A percentile compares a stretch with the other conserved stretches of the same genome.
These are phyloP conservation scores for Allium sativum DNA, from an alignment of 106 monocot species.

Conservation along the genomic window DNA sequence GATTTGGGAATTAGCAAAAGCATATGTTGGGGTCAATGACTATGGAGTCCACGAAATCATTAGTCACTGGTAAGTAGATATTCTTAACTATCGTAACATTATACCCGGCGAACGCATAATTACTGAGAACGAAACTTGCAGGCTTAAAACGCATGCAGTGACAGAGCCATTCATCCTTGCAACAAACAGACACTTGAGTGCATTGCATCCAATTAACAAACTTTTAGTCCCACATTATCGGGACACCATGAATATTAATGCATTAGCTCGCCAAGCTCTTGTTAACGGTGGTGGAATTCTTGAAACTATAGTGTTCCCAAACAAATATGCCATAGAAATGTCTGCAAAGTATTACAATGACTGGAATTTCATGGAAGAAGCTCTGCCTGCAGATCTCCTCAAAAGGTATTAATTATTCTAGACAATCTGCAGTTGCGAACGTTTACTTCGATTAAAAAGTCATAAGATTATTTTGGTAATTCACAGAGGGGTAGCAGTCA, in stretches of 20 bases:
- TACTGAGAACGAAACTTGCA: not conserved
- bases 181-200: constrained; percentile 50
- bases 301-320: constrained; percentile 48
- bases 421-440: no score
- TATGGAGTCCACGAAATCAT: constrained; percentile 27
- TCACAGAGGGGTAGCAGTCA: constrained; percentile 48
- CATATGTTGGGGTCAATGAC: constrained; percentile 15
- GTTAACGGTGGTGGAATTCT: constrained; percentile 65
- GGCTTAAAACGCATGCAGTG: constrained; percentile 41
- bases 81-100: no score
- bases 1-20: constrained; percentile 12
- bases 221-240: constrained; percentile 70
- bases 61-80: constrained; percentile 25
- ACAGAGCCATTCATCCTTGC: constrained; percentile 60
- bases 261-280: constrained; percentile 63
- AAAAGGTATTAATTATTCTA: constrained; percentile 36
- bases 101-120: no score
- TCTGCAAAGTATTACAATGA: constrained; percentile 44
- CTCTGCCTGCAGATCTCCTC: constrained; percentile 63
- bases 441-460: no score
- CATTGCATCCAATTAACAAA: constrained; percentile 69
- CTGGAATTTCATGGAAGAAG: constrained; percentile 70
- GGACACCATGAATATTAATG: constrained; percentile 92
- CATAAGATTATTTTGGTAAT: no score
- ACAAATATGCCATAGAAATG: constrained; percentile 36